Evolutionary conservation across 768 basidiomycete genomes (phyloP).

Genomic region (Boletus rubroflammeus): DNA sequence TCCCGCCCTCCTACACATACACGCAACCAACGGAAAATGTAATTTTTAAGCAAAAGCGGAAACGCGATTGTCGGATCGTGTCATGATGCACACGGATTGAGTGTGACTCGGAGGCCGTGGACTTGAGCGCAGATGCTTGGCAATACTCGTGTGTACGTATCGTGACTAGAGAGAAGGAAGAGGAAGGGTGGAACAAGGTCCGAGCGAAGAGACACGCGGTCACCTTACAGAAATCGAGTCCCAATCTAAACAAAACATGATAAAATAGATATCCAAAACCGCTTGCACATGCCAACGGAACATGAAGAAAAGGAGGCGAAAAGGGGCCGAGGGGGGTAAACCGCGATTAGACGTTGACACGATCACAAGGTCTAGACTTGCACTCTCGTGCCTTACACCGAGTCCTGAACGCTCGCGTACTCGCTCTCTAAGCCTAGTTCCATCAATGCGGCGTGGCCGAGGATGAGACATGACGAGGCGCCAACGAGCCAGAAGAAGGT

Average conservation of each 20-base stretch:
- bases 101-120: background rate
- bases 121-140: background rate
- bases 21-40: background rate
- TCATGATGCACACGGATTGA: background rate
- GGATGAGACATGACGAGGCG: slow-evolving; percentile 77
- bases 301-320: background rate
- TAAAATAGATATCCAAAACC: background rate
- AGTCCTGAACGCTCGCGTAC: slow-evolving; percentile 75
- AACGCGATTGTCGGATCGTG: background rate
- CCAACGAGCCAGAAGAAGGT: slow-evolving; percentile 96
- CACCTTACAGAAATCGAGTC: background rate
- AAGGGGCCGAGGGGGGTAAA: background rate
- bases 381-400: slow-evolving; percentile 31
- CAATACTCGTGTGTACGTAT: background rate
- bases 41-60: background rate
- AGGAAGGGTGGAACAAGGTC: background rate
- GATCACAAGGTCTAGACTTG: no score
- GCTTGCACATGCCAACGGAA: background rate
- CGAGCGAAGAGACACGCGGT: background rate
- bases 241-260: background rate
- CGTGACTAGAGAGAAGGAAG: background rate
- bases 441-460: slow-evolving; percentile 82
- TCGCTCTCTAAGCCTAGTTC: slow-evolving; percentile 97
- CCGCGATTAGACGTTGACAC: no score
- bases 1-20: background rate